Conservation (phyloP, 176 grass and related monocot species). For the Thinopyrum elongatum region DNA sequence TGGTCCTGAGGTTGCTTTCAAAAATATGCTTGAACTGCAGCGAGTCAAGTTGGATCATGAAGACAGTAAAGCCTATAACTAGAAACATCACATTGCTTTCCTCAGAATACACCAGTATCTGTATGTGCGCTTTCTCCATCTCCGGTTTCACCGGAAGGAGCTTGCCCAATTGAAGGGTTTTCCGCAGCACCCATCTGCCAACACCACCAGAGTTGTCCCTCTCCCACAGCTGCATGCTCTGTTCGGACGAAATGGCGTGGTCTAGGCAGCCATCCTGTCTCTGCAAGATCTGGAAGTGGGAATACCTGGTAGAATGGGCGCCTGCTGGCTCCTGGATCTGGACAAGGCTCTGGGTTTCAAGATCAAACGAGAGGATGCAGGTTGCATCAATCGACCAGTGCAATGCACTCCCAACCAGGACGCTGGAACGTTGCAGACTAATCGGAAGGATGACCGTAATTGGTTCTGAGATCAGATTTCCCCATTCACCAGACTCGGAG, state of each 20-base stretch:
- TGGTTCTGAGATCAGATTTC: neutral
- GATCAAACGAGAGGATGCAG: neutral
- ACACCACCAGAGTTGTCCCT: neutral
- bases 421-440: neutral
- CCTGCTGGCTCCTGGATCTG: neutral
- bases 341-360: neutral
- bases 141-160: neutral
- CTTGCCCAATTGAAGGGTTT: neutral
- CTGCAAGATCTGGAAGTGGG: neutral
- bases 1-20: neutral
- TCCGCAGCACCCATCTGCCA: neutral
- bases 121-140: neutral
- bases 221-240: neutral
- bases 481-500: no score
- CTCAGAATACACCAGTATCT: neutral
- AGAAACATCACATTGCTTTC: constrained; percentile 3
- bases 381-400: neutral
- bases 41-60: neutral
- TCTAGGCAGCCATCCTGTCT: neutral
- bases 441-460: neutral
- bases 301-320: neutral
- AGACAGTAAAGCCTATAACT: neutral
- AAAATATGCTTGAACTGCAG: neutral
- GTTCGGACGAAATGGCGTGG: neutral
- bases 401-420: neutral